Evolutionary conservation across 2,329 filamentous ascomycete genomes (phyloP), one percentile per base, ranked within the genome.

Genomic region (Penicillium sp.): DNA sequence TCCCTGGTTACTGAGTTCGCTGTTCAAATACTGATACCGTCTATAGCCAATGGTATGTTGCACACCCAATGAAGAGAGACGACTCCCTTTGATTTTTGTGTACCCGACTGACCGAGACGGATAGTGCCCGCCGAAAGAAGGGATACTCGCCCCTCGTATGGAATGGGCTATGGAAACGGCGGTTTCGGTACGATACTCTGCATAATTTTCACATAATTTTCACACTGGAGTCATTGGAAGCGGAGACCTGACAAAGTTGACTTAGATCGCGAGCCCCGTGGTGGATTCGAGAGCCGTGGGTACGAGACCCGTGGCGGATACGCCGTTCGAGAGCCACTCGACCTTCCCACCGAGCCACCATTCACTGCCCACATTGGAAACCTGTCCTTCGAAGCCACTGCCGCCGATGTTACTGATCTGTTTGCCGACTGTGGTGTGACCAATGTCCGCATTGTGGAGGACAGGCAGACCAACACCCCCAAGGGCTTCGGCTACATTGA

Each of bases 401-500:
- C 86, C 65, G 89, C 88, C 67, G 89, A 93, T 70, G 89, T 99
- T 63, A 87, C 84, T 68, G 90, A 92, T 54, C 95, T 98, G 73
- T 96, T 99, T 73, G 80, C 83, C 54, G 91, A 84, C 57, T 97
- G 94, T 77, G 85, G 92, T 65, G 89, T 97, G 69, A 90, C 90
- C 66, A 97, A 87, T 74, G 92, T 99, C 66, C 91, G 95, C 71
- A 92, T 99, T 70, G 96, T 99, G 64, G 94, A 97, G 81, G 96
- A 99, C 79, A 95, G 94, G 74, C 84, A 96, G 76, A 90, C 95
- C 74, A 87, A 89, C 77, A 92, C 93, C 73, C 95, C 95, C 66
- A 99, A 99, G 83, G 95, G 95, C 50, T 99, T 99, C 71, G 95
- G 94, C 62, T 99, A 99, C 76, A 94, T 96, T 66, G 95, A 99